Base-by-base conservation (phyloP, 2,329 filamentous ascomycete genomes). In the Truncatella angustata region DNA sequence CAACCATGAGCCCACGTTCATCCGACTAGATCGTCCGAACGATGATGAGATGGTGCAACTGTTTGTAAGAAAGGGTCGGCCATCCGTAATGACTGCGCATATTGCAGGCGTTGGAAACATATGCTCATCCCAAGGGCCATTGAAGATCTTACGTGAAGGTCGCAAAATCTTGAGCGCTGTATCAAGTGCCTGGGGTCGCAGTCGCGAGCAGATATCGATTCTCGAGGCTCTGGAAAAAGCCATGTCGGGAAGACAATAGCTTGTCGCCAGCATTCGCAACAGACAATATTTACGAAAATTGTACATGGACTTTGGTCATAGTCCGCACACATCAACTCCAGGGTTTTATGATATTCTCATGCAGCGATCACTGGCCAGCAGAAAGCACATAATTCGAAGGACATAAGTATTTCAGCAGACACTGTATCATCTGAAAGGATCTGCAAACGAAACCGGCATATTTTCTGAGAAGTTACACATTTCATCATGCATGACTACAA, bases 31-130 rank as follows among this genome's bases (percentile, higher is more conserved):
- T n/a, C 40, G 40, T n/a, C 40, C 40, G 5, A 43, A 43, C 23
- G 40, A 43, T 9, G 40, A 43, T 7, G 40, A 43, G 40, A 43
- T 43, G 40, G 40, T 43, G 4, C 40, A 43, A n/a, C 40, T 24
- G 16, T 43, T 43, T 10, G 40, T 43, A 20, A 24, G 24, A n/a
- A 24, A 21, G 9, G 40, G 40, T 9, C 20, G 40, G 21, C 40
- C 40, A 10, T 43, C 40, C 10, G 23, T 26, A n/a, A 43, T 43
- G 40, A 21, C 20, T 11, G 40, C 40, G 6, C 21, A 43, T 10
- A 43, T 43, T 4, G 24, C 40, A 24, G 40, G 40, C 2, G 40
- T 43, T 11, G 40, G 40, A 24, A 43, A 43, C 40, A 43, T 43
- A 12, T 43, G 11, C 14, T 43, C 40, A 1, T n/a, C 40, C 4